Evolutionary conservation across 2,329 filamentous ascomycete species (phyloP).

Genomic region (Aspergillus pseudotamarii): DNA sequence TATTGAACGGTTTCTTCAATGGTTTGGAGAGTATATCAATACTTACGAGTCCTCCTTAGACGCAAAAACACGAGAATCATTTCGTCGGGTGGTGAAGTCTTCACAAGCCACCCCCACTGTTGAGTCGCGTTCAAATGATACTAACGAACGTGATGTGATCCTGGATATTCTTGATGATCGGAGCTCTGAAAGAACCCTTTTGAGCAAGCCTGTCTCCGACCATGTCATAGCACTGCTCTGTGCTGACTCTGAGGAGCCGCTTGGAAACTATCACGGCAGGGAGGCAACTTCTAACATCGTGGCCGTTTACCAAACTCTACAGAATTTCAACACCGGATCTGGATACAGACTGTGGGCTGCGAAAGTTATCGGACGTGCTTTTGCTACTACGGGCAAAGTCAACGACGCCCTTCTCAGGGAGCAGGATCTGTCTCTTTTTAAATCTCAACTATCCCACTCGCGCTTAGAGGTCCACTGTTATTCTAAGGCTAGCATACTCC

Average conservation of each 20-base stretch:
- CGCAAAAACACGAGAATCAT: conserved; percentile 57
- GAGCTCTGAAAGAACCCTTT: conserved; percentile 60
- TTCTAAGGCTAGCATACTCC: conserved; percentile 67
- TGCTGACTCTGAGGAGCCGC: conserved; percentile 68
- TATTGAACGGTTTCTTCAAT: conserved; percentile 73
- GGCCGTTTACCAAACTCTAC: conserved; percentile 76
- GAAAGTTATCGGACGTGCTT: conserved; percentile 79
- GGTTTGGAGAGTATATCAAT: conserved; percentile 73
- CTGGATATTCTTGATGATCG: conserved; percentile 79
- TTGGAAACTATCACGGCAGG: conserved; percentile 61
- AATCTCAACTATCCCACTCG: conserved; percentile 11
- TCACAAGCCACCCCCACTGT: conserved; percentile 68
- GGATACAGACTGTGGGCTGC: conserved; percentile 85
- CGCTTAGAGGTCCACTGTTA: conserved; percentile 20
- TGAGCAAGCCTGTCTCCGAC: conserved; percentile 68
- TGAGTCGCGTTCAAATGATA: conserved; percentile 70
- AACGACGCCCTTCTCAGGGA: conserved; percentile 51
- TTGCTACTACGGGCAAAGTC: conserved; percentile 71
- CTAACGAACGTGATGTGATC: conserved; percentile 77
- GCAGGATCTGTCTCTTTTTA: conserved; percentile 35
- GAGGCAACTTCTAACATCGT: conserved; percentile 64
- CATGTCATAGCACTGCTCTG: conserved; percentile 60
- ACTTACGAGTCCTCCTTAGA: conserved; percentile 61
- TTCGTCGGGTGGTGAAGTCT: conserved; percentile 68
- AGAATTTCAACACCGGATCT: conserved; percentile 62